Percentiles rank a stretch among this genome's conserved stretches.
Evolutionary conservation across 2,329 filamentous ascomycete species (phyloP).

Genomic region (Xylariomycetidae sp.): DNA sequence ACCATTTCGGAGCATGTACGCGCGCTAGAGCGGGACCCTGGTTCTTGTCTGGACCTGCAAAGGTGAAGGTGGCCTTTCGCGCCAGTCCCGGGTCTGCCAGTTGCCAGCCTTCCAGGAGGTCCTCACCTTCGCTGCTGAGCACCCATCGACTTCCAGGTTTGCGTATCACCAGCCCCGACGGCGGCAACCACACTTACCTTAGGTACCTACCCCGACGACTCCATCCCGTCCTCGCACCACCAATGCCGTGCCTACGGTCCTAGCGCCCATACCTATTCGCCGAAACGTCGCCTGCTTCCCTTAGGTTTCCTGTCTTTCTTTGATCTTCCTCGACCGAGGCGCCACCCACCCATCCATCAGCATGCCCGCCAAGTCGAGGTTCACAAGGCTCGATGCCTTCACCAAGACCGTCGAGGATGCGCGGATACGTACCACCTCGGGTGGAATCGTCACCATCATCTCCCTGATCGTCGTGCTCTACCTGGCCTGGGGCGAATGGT

Average conservation of each 20-base stretch:
- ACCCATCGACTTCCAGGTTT: no score
- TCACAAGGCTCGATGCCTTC: conserved; percentile 95
- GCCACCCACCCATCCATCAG: conserved; percentile 1
- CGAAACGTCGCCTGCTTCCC: conserved; percentile 3
- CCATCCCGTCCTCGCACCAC: conserved; percentile 5
- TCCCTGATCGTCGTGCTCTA: conserved; percentile 85
- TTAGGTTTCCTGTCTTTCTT: conserved; percentile 4
- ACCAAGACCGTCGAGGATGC: conserved; percentile 99
- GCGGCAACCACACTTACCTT: no score
- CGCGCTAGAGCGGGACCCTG: no score
- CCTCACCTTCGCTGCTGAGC: no score
- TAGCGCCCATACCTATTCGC: no score
- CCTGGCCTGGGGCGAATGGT: conserved; percentile 92
- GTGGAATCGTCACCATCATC: conserved; percentile 88
- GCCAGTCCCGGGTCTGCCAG: no score
- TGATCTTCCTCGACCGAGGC: background rate
- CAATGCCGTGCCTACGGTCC: conserved; percentile 22
- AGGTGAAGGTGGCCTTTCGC: conserved; percentile 27
- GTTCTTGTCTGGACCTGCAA: conserved; percentile 13
- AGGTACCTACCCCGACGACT: no score
- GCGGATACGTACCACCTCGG: conserved; percentile 88
- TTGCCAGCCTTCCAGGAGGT: no score
- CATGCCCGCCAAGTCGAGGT: conserved; percentile 89
- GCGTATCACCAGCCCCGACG: no score
- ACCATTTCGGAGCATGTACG: no score